Conservation (phyloP, 306 rosid genomes). For the Urtica urens region DNA sequence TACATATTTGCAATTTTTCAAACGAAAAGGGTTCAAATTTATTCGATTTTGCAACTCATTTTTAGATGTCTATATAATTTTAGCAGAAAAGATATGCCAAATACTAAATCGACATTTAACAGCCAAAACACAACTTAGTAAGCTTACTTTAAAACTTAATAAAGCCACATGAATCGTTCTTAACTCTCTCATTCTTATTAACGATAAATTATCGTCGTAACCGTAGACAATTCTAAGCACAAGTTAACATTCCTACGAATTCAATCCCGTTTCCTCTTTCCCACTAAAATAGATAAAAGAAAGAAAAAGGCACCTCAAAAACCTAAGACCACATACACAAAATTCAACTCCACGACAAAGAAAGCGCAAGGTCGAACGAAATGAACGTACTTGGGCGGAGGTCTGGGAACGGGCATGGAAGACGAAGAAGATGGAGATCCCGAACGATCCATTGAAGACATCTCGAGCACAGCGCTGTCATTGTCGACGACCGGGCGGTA, state of each 20-base stretch:
- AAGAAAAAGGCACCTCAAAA: background rate
- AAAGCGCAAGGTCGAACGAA: background rate
- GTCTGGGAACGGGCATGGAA: constrained; percentile 26
- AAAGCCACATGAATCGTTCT: background rate
- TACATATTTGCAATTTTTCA: too few species aligned
- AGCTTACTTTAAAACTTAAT: background rate
- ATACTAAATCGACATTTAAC: background rate
- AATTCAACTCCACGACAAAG: background rate
- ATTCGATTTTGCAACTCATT: too few species aligned
- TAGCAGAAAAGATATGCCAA: background rate
- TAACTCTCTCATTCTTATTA: background rate
- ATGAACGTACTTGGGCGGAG: constrained; percentile 46
- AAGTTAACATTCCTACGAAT: background rate
- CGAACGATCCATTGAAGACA: constrained; percentile 80
- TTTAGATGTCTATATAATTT: background rate
- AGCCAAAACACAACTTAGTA: background rate
- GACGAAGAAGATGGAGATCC: constrained; percentile 67
- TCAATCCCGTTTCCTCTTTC: background rate
- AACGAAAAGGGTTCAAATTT: too few species aligned
- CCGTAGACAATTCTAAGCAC: background rate
- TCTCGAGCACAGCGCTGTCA: constrained; percentile 95
- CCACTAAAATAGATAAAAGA: background rate
- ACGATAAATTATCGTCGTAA: background rate
- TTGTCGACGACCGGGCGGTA: constrained; percentile 81
- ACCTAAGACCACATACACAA: background rate